These are phyloP conservation scores for Bothriochloa decipiens DNA, from an alignment of 176 grass and related monocot species.

Conservation along the genomic window DNA sequence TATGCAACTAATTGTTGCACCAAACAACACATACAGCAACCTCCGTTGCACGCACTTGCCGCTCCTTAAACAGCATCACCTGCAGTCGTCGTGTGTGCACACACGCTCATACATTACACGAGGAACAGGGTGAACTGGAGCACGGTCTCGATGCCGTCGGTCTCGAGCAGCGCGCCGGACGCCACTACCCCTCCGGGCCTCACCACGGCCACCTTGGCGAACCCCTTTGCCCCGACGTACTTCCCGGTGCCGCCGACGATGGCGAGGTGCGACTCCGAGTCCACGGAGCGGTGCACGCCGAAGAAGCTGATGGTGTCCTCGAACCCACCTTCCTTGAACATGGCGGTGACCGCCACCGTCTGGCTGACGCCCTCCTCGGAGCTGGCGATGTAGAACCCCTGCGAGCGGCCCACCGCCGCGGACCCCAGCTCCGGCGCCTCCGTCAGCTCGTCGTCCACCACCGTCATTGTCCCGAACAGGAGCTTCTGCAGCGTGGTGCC, in stretches of 20 bases:
- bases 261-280: conserved; percentile 74
- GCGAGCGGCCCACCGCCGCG: conserved; percentile 50
- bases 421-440: conserved; percentile 61
- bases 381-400: conserved; percentile 71
- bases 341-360: conserved; percentile 62
- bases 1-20: too few species aligned
- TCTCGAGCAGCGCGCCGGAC: conserved; percentile 57
- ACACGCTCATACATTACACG: conserved; percentile 2
- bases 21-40: too few species aligned
- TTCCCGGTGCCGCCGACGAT: conserved; percentile 64
- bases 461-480: conserved; percentile 69
- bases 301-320: conserved; percentile 74
- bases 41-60: too few species aligned
- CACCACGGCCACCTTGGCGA: conserved; percentile 66
- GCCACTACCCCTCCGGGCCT: conserved; percentile 47
- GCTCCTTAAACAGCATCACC: too few species aligned
- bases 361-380: conserved; percentile 71
- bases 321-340: conserved; percentile 63
- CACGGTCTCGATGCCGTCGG: conserved; percentile 71
- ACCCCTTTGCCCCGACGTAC: conserved; percentile 51
- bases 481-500: conserved; percentile 66
- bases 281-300: conserved; percentile 64
- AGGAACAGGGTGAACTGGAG: conserved; percentile 61
- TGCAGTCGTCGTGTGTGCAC: too few species aligned
- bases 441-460: conserved; percentile 76